Base-by-base conservation (phyloP, 176 grass and related monocot genomes). In the Puya raimondii region DNA sequence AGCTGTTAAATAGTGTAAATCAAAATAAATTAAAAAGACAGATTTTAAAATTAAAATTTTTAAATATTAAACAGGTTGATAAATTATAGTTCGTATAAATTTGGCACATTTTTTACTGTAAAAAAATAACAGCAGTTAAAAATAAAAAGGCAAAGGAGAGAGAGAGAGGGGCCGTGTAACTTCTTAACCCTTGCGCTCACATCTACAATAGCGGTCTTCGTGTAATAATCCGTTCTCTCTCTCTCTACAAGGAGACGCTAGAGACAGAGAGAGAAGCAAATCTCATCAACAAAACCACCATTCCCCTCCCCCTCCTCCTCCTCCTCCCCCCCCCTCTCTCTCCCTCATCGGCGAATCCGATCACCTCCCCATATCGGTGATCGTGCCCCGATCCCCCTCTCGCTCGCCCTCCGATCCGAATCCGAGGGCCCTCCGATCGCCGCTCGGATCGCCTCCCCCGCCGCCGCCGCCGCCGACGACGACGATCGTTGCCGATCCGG, bases 271-370 rank as follows among this genome's bases (percentile, higher is more conserved):
- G 47, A 57, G 16, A 63, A 76, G 54, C 80, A 52, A 72, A 72
- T 76, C 80, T 66, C 63, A 77, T 72, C 80, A 22, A 22, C 18
- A 67, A 33, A 64, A 66, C 23, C 50, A 42, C 33, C 33, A 42
- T 21, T 20, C 51, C 63, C 14, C 11, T 23, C 33, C 51, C 68
- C 66, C 70, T 48, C 58, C 53, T 64, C 59, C 33, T 29, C 71
- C 49, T 48, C 52, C 80, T 47, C 77, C 11, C 70, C 63, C 47
- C 53, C 68, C 33, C 25, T 49, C 27, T 75, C 67, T 51, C 67
- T 29, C 48, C 49, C 65, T 47, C 14, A 23, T 50, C 47, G 47
- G n/a, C 58, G 66, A 56, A 79, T 76, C 59, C 81, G 64, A 64
- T 77, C 64, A 52, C 23, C 33, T 42, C 33, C 33, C 4, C 4